phyloP scores from a whole-genome alignment of 2,329 filamentous ascomycete genomes.

The Uncinocarpus reesii region DNA sequence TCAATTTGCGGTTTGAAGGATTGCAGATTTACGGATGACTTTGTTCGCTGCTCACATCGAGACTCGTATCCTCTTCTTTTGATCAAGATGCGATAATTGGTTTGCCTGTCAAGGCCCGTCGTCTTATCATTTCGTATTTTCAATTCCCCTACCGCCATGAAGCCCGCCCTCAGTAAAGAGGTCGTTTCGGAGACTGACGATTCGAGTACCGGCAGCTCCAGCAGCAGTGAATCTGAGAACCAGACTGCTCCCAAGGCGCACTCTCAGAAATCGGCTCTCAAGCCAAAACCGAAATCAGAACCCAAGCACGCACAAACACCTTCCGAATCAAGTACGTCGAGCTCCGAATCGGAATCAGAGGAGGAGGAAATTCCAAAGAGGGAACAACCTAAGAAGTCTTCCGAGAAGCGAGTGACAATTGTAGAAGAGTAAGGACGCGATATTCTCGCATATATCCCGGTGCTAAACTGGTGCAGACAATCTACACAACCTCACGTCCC shows the following conservation, averaged over 20 bases:
- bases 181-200: slow-evolving; percentile 18
- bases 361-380: neutral
- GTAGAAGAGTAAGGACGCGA: slow-evolving; percentile 10
- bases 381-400: slow-evolving; percentile 5
- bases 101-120: neutral
- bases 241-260: slow-evolving; percentile 11
- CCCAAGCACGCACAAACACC: neutral
- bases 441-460: neutral
- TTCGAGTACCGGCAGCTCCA: slow-evolving; percentile 20
- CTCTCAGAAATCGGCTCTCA: slow-evolving; percentile 16
- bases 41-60: neutral
- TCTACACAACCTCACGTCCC: neutral
- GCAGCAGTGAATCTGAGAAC: slow-evolving; percentile 18
- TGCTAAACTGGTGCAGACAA: slow-evolving; percentile 4
- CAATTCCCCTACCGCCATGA: slow-evolving; percentile 5
- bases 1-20: neutral
- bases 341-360: slow-evolving; percentile 11
- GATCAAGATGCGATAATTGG: neutral
- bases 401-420: slow-evolving; percentile 13
- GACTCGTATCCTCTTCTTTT: neutral
- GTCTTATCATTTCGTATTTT: neutral
- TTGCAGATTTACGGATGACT: neutral
- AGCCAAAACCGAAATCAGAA: slow-evolving; percentile 12
- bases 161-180: slow-evolving; percentile 19
- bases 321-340: slow-evolving; percentile 4